Base-by-base conservation (phyloP, 2,329 filamentous ascomycete genomes). In the Trichophyton benhamiae region DNA sequence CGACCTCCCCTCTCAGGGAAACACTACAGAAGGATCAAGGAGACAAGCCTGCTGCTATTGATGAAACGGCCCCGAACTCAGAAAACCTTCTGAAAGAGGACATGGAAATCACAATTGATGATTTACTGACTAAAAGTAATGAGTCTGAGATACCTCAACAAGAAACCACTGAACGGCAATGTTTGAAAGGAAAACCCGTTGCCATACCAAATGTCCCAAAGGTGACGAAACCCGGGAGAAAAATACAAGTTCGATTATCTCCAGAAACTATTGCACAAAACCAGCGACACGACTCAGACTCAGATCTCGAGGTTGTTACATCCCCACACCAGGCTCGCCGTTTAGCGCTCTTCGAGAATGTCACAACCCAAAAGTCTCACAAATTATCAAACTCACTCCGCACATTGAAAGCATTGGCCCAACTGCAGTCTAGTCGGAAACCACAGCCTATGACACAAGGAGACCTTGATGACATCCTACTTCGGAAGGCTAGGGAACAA, bases 401-500 rank as follows among this genome's bases (percentile, higher is more conserved):
- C 27, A 82, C 81, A 15, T 77, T 94, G n/a, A 87, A 87, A 62
- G 82, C 84, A 61, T 82, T 95, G 13, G 89, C 90, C 2, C 84
- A 90, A 64, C 74, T 94, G 22, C 82, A 86, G 82, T 58, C 80
- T 76, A 52, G 86, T 79, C 68, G 74, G 72, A 70, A 57, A 74
- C 17, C 67, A 69, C 59, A 80, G 77, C 62, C 76, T 75, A 87
- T 96, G 79, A 89, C 83, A 6, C 77, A 80, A 0, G 82, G 80
- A 30, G 84, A 94, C 66, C 80, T 96, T 60, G 84, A 91, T 53
- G 76, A 80, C 8, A 81, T 79, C 38, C 77, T 97, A 6, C 79
- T 87, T 42, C 82, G 84, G 65, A 85, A 86, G 63, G 91, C 90
- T 4, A 84, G 89, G 52, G 81, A 87, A 63, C 94, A 99, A 73